Evolutionary conservation across 2,329 filamentous ascomycete species (phyloP).

Genomic region (Ophiostoma tasmaniense): DNA sequence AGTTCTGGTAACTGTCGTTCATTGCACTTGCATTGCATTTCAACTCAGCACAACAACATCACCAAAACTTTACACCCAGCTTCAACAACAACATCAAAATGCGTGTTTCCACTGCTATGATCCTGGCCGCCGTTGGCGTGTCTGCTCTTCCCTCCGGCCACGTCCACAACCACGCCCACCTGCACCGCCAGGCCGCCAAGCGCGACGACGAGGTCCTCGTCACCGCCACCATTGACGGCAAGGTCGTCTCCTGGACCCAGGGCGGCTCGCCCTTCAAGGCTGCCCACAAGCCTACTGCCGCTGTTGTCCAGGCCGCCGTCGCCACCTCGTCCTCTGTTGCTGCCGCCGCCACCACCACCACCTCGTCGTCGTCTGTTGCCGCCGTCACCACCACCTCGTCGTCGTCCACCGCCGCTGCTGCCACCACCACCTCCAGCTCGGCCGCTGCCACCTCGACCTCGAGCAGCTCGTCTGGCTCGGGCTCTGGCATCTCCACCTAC

Average conservation of each 20-base stretch:
- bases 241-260: constrained; percentile 25
- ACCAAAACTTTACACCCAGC: background rate
- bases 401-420: background rate
- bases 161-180: constrained; percentile 27
- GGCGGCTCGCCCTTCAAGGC: constrained; percentile 24
- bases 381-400: constrained; percentile 1
- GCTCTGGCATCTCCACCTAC: constrained; percentile 29
- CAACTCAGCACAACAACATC: constrained; percentile 5
- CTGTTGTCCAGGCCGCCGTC: background rate
- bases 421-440: constrained; percentile 21
- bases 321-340: constrained; percentile 18
- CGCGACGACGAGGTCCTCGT: constrained; percentile 22
- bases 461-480: background rate
- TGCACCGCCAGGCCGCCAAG: constrained; percentile 26
- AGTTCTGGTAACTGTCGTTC: constrained; percentile 22
- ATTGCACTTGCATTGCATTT: background rate
- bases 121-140: constrained; percentile 28
- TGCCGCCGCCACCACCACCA: constrained; percentile 38
- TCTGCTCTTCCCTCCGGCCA: constrained; percentile 29
- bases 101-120: constrained; percentile 25
- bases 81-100: constrained; percentile 13
- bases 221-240: constrained; percentile 25
- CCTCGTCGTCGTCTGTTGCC: background rate
- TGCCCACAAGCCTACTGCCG: constrained; percentile 23
- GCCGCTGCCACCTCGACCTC: background rate